Percentiles rank a stretch among this genome's conserved stretches.
Conservation (phyloP, 2,329 filamentous ascomycete genomes). For the Mariannaea elegans region DNA sequence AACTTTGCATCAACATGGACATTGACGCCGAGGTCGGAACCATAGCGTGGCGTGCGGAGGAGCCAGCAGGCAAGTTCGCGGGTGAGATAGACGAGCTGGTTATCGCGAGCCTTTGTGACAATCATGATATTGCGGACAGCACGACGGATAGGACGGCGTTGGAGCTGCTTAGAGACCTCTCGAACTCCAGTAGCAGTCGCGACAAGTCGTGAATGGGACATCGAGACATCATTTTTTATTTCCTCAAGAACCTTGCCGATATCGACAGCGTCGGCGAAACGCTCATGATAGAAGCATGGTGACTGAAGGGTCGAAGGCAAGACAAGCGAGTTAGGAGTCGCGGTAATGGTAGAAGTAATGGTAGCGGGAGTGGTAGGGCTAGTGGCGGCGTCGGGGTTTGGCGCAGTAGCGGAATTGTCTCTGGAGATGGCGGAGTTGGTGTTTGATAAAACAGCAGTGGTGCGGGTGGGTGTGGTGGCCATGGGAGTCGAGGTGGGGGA, state of each 20-base stretch:
- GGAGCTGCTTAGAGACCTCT: slow-evolving; percentile 94
- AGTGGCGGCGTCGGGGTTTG: slow-evolving; percentile 5
- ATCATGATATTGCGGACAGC: slow-evolving; percentile 97
- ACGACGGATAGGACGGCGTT: slow-evolving; percentile 88
- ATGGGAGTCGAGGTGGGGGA: slow-evolving; percentile 33
- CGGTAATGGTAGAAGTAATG: slow-evolving; percentile 9
- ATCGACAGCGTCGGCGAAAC: slow-evolving; percentile 95
- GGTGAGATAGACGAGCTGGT: slow-evolving; percentile 88
- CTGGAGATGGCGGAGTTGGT: slow-evolving; percentile 21
- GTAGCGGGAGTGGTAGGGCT: slow-evolving; percentile 8
- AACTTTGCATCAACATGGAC: slow-evolving; percentile 99
- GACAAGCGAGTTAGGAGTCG: slow-evolving; percentile 19
- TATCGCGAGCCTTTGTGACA: slow-evolving; percentile 96
- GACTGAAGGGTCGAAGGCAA: slow-evolving; percentile 72
- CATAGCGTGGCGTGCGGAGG: slow-evolving; percentile 87
- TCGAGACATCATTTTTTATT: slow-evolving; percentile 85
- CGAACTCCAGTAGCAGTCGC: slow-evolving; percentile 95
- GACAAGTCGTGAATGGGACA: slow-evolving; percentile 92
- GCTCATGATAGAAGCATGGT: slow-evolving; percentile 97
- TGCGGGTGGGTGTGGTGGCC: slow-evolving; percentile 34
- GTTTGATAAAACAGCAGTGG: slow-evolving; percentile 27
- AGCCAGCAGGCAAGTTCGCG: slow-evolving; percentile 89
- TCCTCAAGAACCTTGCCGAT: slow-evolving; percentile 95
- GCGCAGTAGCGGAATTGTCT: slow-evolving; percentile 22
- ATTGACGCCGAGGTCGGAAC: slow-evolving; percentile 88